Base-by-base conservation (phyloP, 73 alveolate genomes). In the Paramecium pentaurelia region DNA sequence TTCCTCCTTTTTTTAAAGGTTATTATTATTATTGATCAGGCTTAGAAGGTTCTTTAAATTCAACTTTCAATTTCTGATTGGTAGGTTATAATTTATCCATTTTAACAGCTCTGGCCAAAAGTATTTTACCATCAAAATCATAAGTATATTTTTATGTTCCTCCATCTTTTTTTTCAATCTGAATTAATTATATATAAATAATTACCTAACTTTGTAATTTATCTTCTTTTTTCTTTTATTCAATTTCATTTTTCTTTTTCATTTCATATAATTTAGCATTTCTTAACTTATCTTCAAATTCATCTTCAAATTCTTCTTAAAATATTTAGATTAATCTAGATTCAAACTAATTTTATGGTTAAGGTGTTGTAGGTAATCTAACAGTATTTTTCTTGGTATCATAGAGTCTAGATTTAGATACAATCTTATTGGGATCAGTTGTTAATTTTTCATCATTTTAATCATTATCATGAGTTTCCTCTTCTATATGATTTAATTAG, bases 41-140 rank as follows among this genome's bases (percentile, higher is more conserved):
- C 4, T 37, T 77, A 11, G 71, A 6, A 34, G 22, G 9, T 8
- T 77, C 89, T 77, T 44, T 77, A n/a, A 38, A 22, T 77, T 77
- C 89, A 77, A 44, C 44, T 77, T 77, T 77, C 18, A 77, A 34
- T 44, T 77, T 77, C 28, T 77, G 20, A 77, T 77, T 77, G 18
- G 89, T 77, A 3, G 89, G 89, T 42, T 38, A 18, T 22, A 77
- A 44, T 18, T 77, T 77, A 40, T 77, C 89, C 64, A 40, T 40
- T 77, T 77, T 77, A n/a, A 77, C 30, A 34, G 40, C 40, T 42
- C 71, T 77, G 8, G 64, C 71, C 8, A 77, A 77, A 14, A 77
- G 14, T 8, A 77, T 77, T 77, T 77, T 77, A 1, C 89, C 89
- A 77, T 77, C 89, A 77, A 27, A 77, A 77, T 77, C 89, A 44